Base-by-base conservation (phyloP, 2,329 filamentous ascomycete genomes). In the Sclerotinia nivalis region DNA sequence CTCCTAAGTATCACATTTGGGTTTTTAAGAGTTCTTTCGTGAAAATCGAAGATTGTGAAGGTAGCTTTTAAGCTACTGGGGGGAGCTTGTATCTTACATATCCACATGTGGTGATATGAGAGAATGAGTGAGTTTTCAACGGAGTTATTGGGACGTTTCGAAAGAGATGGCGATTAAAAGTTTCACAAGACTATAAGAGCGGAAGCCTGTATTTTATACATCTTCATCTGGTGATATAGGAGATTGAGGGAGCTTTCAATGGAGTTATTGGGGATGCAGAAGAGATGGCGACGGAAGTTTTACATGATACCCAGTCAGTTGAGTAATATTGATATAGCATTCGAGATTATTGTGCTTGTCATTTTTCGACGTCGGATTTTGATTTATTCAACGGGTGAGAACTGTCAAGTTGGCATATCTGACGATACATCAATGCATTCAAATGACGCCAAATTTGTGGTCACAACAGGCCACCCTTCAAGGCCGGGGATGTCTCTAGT, bases 1-100 rank as follows among this genome's bases (percentile, higher is more conserved):
- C 79, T 94, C 71, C 84, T 98, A 52, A 96, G 95, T 80, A 79
- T 93, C 58, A 85, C 86, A 4, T 91, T 96, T 81, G 93, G 93
- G 15, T 85, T 91, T 68, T 84, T 95, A 77, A 77, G 74, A 59
- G 75, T 78, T 66, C 68, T 77, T 45, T 76, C 77, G 64, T 79
- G 68, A 76, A 47, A 66, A 10, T 15, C 37, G 18, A 18, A 20
- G 34, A 58, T 34, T 8, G 12, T 22, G 13, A 18, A 56, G 64
- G 13, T 55, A 22, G 18, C 31, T 52, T 50, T 28, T n/a, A n/a
- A 25, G 2, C 8, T 40, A 18, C 1, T n/a, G 25, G 47, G 9
- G 47, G 47, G 22, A 22, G 0, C n/a, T 52, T 13, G 28, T 25
- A 40, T 52, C 15, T 65, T 40, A 28, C 13, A 40, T 52, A 15